Evolutionary conservation across 768 basidiomycete genomes (phyloP).

Genomic region (Termitomyces bulborhizus): DNA sequence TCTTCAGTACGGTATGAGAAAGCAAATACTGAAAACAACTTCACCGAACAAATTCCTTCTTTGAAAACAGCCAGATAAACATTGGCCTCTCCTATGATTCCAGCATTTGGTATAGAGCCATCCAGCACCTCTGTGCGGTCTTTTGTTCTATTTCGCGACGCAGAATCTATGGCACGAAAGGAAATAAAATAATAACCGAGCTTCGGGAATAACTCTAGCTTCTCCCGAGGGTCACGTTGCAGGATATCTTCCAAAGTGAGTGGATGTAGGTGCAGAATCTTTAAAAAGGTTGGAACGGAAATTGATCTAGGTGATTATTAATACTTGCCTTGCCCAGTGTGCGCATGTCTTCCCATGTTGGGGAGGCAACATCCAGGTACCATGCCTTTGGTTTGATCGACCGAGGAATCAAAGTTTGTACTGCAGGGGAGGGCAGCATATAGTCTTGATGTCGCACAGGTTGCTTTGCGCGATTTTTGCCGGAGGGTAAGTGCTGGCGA

Average conservation of each 20-base stretch:
- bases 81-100: constrained; percentile 65
- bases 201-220: constrained; percentile 79
- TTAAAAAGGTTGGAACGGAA: background rate
- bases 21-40: constrained; percentile 17
- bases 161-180: constrained; percentile 73
- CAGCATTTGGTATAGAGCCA: constrained; percentile 27
- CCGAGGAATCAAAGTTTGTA: background rate
- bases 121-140: constrained; percentile 14
- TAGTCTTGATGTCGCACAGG: constrained; percentile 7
- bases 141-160: constrained; percentile 32
- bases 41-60: constrained; percentile 76
- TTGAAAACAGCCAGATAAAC: constrained; percentile 88
- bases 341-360: constrained; percentile 83
- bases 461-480: constrained; percentile 19
- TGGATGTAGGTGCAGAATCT: constrained; percentile 87
- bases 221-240: constrained; percentile 88
- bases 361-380: constrained; percentile 89
- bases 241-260: constrained; percentile 91
- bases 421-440: constrained; percentile 3
- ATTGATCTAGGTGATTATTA: background rate
- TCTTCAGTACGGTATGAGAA: background rate
- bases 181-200: constrained; percentile 92
- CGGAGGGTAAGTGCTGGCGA: constrained; percentile 13
- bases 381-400: constrained; percentile 49
- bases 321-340: constrained; percentile 69